Conservation (phyloP, 805 yeast genomes). For the Monosporozyma servazzii region DNA sequence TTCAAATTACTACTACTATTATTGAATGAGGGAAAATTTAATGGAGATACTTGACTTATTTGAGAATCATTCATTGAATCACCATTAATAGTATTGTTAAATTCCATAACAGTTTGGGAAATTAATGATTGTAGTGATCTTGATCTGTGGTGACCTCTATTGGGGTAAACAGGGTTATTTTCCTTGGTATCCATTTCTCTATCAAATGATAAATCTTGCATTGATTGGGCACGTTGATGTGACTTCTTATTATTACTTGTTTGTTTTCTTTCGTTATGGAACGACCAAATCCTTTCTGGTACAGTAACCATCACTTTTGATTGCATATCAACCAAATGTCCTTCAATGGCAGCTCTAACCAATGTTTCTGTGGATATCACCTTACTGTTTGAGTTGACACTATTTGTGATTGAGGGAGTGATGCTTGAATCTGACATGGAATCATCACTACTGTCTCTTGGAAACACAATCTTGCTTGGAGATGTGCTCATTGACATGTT, state of each 20-base stretch:
- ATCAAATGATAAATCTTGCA: background rate
- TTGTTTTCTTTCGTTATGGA: slow-evolving; percentile 12
- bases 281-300: slow-evolving; percentile 26
- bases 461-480: slow-evolving; percentile 26
- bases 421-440: background rate
- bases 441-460: slow-evolving; percentile 7
- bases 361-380: background rate
- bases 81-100: background rate
- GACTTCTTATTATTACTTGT: background rate
- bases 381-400: background rate
- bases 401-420: background rate
- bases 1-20: background rate
- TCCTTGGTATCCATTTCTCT: background rate
- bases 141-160: slow-evolving; percentile 7
- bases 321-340: slow-evolving; percentile 22
- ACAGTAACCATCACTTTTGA: slow-evolving; percentile 24
- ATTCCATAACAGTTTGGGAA: slow-evolving; percentile 17
- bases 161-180: background rate
- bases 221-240: slow-evolving; percentile 2
- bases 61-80: background rate
- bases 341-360: slow-evolving; percentile 1
- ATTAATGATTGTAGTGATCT: slow-evolving; percentile 25
- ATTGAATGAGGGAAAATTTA: slow-evolving; percentile 9
- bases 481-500: slow-evolving; percentile 10
- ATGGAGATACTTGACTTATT: slow-evolving; percentile 8